phyloP scores from a whole-genome alignment of 208 protist genomes.

The Leishmania major region DNA sequence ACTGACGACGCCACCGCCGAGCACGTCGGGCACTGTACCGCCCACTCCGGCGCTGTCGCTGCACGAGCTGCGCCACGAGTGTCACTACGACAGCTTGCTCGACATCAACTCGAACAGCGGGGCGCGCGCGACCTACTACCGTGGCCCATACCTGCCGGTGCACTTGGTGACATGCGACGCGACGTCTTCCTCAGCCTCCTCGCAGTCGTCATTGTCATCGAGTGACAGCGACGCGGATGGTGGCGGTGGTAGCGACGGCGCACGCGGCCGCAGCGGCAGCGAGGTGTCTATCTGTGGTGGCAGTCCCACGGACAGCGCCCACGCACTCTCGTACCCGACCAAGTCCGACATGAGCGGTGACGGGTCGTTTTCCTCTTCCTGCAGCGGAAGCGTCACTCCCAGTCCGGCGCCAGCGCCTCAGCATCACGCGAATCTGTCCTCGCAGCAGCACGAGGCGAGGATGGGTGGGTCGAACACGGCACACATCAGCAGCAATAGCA shows the following conservation, averaged over 20 bases:
- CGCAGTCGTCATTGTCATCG: neutral
- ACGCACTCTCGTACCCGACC: neutral
- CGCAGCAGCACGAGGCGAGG: neutral
- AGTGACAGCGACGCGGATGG: constrained; percentile 3
- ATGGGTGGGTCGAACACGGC: neutral
- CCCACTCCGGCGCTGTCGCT: constrained; percentile 25
- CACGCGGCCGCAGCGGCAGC: constrained; percentile 1
- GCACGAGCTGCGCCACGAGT: constrained; percentile 17
- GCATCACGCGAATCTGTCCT: neutral
- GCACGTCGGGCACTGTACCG: constrained; percentile 13
- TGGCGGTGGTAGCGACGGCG: constrained; percentile 1
- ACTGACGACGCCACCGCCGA: constrained; percentile 26
- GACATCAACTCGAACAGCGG: constrained; percentile 51
- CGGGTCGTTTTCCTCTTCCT: neutral
- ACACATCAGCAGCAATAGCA: neutral
- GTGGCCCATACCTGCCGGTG: constrained; percentile 39
- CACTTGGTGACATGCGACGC: constrained; percentile 27
- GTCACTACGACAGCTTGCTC: constrained; percentile 35
- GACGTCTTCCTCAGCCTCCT: constrained; percentile 10
- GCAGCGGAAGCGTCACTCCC: constrained; percentile 3
- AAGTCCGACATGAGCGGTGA: neutral
- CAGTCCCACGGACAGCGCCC: constrained; percentile 3
- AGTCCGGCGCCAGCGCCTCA: constrained; percentile 4
- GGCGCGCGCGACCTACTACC: constrained; percentile 47
- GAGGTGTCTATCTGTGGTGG: neutral